Base-by-base conservation (phyloP, 139 green algal species). In the Pedinophyceae sp. region DNA sequence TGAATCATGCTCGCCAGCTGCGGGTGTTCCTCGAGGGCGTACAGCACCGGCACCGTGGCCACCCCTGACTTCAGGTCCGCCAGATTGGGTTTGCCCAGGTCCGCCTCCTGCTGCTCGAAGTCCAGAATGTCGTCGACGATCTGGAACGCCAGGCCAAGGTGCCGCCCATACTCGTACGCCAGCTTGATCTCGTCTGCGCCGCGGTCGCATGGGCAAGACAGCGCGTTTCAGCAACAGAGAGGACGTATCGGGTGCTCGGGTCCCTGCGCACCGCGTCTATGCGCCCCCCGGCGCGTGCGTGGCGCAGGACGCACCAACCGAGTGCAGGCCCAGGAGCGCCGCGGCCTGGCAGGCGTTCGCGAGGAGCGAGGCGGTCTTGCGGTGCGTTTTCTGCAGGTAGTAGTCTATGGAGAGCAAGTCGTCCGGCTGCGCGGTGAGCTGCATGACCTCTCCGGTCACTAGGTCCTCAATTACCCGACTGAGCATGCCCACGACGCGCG, bases 91-190 rank as follows among this genome's bases (percentile, higher is more conserved):
- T 99, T 99, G 29, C 91, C 91, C 49, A 99, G 71, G 34, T 82
- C 64, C 20, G 46, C 54, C 30, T 54, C 68, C 47, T 57, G 81
- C 54, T 67, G 74, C 0, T 80, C 86, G 57, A 94, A 93, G 77
- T 99, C 91, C 52, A 99, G 62, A 15, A 95, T 48, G 68, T 99
- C 91, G 58, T 99, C 91, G 20, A 95, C 76, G 38, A 97, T 66
- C 73, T 97, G 89, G 57, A 97, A 98, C 0, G 91, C 88, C 6
- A 97, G 68, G 3, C 91, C 88, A 30, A 98, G 59, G 64, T 96
- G 80, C 15, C 71, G 67, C 0, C 87, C 87, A 57, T 87, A 96
- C 47, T 76, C 64, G 50, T 71, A 81, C 19, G 80, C 80, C 22
- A 71, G 55, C 24, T 81, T 55, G 29, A n/a, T n/a, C n/a, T n/a